Evolutionary conservation across 495 filamentous ascomycete genomes (phyloP).

Genomic region (Baudoinia panamericana): DNA sequence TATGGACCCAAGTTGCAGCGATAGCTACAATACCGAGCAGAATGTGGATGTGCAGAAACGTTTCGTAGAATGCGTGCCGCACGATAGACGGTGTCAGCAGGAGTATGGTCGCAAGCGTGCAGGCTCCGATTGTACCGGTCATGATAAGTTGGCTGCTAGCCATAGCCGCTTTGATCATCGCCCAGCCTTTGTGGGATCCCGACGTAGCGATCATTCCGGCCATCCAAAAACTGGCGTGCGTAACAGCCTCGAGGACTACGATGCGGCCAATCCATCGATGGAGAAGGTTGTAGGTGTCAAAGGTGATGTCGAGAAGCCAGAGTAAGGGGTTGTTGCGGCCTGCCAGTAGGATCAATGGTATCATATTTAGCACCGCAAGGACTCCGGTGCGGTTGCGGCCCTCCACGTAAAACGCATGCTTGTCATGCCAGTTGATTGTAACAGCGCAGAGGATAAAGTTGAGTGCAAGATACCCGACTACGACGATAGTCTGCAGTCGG

Average conservation of each 20-base stretch:
- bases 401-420: slow-evolving; percentile 39
- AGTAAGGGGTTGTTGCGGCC: slow-evolving; percentile 61
- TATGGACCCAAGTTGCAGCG: slow-evolving; percentile 52
- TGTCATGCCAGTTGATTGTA: slow-evolving; percentile 41
- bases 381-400: slow-evolving; percentile 58
- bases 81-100: slow-evolving; percentile 56
- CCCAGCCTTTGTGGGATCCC: slow-evolving; percentile 40
- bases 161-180: slow-evolving; percentile 38
- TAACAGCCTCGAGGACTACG: slow-evolving; percentile 59
- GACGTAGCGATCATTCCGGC: slow-evolving; percentile 39
- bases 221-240: slow-evolving; percentile 59
- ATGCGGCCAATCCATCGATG: slow-evolving; percentile 93
- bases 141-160: slow-evolving; percentile 20
- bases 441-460: slow-evolving; percentile 52
- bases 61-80: slow-evolving; percentile 92
- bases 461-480: slow-evolving; percentile 49
- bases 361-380: slow-evolving; percentile 65
- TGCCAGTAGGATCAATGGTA: slow-evolving; percentile 56
- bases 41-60: slow-evolving; percentile 76
- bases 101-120: slow-evolving; percentile 41
- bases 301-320: slow-evolving; percentile 65
- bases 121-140: slow-evolving; percentile 25
- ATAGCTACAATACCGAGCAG: slow-evolving; percentile 49
- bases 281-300: slow-evolving; percentile 90
- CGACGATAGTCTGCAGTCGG: slow-evolving; percentile 62